Conservation (phyloP, 148 eudicot species). For the Nepenthes mirabilis region DNA sequence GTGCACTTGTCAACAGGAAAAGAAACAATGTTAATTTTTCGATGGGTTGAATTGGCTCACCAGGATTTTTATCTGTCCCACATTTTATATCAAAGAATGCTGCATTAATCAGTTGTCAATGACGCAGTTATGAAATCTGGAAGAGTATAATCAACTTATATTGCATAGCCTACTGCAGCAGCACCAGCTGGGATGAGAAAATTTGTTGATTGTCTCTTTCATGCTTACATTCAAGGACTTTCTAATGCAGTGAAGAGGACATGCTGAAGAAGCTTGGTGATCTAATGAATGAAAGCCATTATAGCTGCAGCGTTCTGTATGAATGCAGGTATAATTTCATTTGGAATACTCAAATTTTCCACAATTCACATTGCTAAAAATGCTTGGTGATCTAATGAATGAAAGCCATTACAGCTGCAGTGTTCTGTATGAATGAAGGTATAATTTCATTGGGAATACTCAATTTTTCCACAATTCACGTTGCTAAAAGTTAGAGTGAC, state of each 20-base stretch:
- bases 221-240: conserved; percentile 2
- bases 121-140: too few relatives aligned
- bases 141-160: background rate
- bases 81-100: too few relatives aligned
- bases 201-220: background rate
- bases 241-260: conserved; percentile 76
- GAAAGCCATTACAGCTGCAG: conserved; percentile 97
- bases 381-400: conserved; percentile 94
- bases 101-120: too few relatives aligned
- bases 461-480: background rate
- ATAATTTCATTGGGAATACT: conserved; percentile 5
- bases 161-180: background rate
- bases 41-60: too few relatives aligned
- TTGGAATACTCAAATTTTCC: background rate
- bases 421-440: conserved; percentile 93
- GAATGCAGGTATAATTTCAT: conserved; percentile 75
- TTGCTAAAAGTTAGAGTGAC: background rate
- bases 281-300: conserved; percentile 93
- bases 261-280: conserved; percentile 87
- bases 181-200: background rate
- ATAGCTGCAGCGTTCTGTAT: conserved; percentile 85
- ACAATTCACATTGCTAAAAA: conserved; percentile 30
- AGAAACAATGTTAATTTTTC: too few relatives aligned
- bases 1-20: too few relatives aligned
- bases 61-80: too few relatives aligned